Evolutionary conservation across 78 protist genomes (phyloP), one percentile per base, ranked within the genome.

Genomic region (Cavenderia fasciculata): DNA sequence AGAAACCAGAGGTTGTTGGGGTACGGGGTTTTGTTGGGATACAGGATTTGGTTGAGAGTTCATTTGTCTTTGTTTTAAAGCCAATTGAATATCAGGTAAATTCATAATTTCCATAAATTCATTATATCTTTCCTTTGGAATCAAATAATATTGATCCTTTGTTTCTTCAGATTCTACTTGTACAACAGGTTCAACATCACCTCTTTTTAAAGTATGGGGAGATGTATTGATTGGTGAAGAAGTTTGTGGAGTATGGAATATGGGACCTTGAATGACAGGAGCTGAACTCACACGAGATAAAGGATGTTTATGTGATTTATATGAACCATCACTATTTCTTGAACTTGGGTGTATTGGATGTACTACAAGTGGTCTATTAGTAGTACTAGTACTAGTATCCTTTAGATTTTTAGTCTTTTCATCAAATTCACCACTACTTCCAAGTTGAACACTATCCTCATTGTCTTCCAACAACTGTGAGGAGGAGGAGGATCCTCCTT

Each of bases 391-490:
- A 38, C n/a, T 31, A 19, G 5, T 56, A 16, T 25, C 14, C 62
- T 56, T 56, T 54, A 7, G n/a, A 34, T 49, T 71, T 40, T 2
- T 12, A 36, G 18, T 25, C n/a, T 2, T 52, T 8, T 21, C 33
- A 18, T 71, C 78, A 52, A 71, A 71, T 36, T 71, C 78, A 54
- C 78, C 19, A 25, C 68, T 65, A 18, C 75, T 65, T 18, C 87
- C 87, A 16, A 78, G 59, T 49, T 78, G 65, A 12, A 79, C 66
- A 14, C 57, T 31, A n/a, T 79, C 89, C 27, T 79, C 89, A 18
- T 12, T 12, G 31, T 79, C 76, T 29, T 78, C 76, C 10, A 10
- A 47, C 31, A 31, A 36, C 43, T 79, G 43, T 56, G 49, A 11
- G 29, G 61, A 16, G 41, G 18, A 27, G 62, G 49, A 33, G 49